phyloP scores from a whole-genome alignment of 345 rosid species.

The Physaria fendleri region DNA sequence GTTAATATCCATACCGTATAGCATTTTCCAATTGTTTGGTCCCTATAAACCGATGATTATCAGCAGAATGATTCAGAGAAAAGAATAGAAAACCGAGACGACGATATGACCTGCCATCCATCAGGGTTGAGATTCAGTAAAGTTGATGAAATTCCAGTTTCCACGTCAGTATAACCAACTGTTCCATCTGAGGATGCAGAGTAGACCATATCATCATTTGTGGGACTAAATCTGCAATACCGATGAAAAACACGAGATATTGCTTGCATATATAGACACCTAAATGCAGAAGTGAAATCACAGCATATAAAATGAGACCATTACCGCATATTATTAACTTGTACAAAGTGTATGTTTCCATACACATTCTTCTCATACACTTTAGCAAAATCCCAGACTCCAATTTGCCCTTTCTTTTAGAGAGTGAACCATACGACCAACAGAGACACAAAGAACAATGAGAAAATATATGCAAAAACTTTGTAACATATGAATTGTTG shows the following conservation, averaged over 20 bases:
- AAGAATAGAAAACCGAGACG: not conserved
- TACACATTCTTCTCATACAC: slow-evolving; percentile 88
- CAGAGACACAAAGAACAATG: not conserved
- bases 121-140: slow-evolving; percentile 79
- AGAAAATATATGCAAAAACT: not conserved
- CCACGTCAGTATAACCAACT: slow-evolving; percentile 78
- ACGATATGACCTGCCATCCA: slow-evolving; percentile 78
- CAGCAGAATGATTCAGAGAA: not conserved
- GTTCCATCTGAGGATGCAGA: slow-evolving; percentile 97
- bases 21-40: slow-evolving; percentile 74
- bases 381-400: slow-evolving; percentile 87
- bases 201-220: slow-evolving; percentile 70
- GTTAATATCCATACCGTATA: slow-evolving; percentile 91
- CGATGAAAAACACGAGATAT: not conserved
- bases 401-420: slow-evolving; percentile 92
- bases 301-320: not conserved
- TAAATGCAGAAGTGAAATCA: not conserved
- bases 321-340: slow-evolving; percentile 87
- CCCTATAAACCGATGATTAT: slow-evolving; percentile 43
- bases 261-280: not conserved
- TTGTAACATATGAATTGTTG: too few relatives aligned
- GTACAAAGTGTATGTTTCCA: slow-evolving; percentile 68
- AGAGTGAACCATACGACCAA: slow-evolving; percentile 5
- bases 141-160: slow-evolving; percentile 79
- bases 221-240: slow-evolving; percentile 60